phyloP scores from a whole-genome alignment of 169 alveolate genomes.

The Plasmodium falciparum region DNA sequence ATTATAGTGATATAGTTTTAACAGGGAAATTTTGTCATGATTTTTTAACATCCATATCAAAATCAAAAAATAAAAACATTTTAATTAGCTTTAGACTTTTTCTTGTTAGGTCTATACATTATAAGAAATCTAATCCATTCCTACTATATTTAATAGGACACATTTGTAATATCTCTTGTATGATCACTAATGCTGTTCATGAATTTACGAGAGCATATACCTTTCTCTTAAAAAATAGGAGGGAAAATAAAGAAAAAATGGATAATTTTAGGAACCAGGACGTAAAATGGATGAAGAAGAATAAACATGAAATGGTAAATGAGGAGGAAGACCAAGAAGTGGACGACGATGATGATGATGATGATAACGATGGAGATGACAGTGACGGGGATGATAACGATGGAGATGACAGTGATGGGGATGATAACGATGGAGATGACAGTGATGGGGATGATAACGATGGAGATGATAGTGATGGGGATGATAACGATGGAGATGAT shows the following conservation, averaged over 20 bases:
- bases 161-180: slow-evolving; percentile 56
- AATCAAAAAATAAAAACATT: slow-evolving; percentile 55
- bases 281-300: background rate
- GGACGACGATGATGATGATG: background rate
- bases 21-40: slow-evolving; percentile 58
- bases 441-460: background rate
- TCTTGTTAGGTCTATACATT: slow-evolving; percentile 52
- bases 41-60: slow-evolving; percentile 50
- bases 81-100: slow-evolving; percentile 44
- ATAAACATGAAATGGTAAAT: background rate
- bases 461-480: background rate
- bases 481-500: background rate
- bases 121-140: slow-evolving; percentile 52
- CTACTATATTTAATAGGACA: slow-evolving; percentile 43
- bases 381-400: background rate
- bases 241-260: slow-evolving; percentile 9
- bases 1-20: slow-evolving; percentile 44
- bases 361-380: slow-evolving; percentile 8
- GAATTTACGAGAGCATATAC: slow-evolving; percentile 71
- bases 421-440: background rate
- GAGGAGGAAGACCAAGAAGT: background rate
- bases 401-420: background rate
- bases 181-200: slow-evolving; percentile 41
- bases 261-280: background rate
- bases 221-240: slow-evolving; percentile 24